Conservation (phyloP, 208 protist genomes). For the Acanthamoeba triangularis region DNA sequence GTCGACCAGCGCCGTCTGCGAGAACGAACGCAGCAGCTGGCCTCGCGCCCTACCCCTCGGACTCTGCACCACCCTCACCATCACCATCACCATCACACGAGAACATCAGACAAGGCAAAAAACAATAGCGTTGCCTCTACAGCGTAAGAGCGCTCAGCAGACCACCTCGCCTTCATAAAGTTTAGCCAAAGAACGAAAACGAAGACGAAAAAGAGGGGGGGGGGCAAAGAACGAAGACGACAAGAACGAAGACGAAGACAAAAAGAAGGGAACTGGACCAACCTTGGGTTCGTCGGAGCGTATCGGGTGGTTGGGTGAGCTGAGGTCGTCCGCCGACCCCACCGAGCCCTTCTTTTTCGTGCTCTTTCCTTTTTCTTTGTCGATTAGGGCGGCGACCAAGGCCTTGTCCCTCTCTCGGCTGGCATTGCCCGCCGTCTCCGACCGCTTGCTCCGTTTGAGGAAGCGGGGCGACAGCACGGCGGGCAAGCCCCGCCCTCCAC, state of each 20-base stretch:
- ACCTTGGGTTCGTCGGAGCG: not conserved
- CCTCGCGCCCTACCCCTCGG: not conserved
- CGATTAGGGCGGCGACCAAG: not conserved
- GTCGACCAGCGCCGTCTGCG: slow-evolving; percentile 37
- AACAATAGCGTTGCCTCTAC: too few relatives aligned
- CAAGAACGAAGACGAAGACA: not conserved
- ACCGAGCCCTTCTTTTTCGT: not conserved
- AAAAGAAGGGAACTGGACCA: not conserved
- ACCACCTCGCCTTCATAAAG: too few relatives aligned
- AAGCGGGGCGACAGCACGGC: slow-evolving; percentile 19
- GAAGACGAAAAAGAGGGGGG: not conserved
- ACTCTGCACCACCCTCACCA: not conserved
- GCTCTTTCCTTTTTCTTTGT: not conserved
- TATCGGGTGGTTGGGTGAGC: not conserved
- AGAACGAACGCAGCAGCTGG: slow-evolving; percentile 42
- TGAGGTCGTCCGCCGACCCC: not conserved
- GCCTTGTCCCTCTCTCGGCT: not conserved
- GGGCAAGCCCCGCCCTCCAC: not conserved
- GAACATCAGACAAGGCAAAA: too few relatives aligned
- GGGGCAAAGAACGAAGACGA: not conserved
- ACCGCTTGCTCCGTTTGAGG: slow-evolving; percentile 15
- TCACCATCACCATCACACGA: too few relatives aligned
- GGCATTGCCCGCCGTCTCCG: not conserved
- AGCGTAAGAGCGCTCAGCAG: too few relatives aligned
- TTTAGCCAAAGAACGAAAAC: not conserved